Percentiles rank a stretch among this genome's conserved stretches.
phyloP scores from a whole-genome alignment of 331 rosid species.

The Quercus lobata region DNA sequence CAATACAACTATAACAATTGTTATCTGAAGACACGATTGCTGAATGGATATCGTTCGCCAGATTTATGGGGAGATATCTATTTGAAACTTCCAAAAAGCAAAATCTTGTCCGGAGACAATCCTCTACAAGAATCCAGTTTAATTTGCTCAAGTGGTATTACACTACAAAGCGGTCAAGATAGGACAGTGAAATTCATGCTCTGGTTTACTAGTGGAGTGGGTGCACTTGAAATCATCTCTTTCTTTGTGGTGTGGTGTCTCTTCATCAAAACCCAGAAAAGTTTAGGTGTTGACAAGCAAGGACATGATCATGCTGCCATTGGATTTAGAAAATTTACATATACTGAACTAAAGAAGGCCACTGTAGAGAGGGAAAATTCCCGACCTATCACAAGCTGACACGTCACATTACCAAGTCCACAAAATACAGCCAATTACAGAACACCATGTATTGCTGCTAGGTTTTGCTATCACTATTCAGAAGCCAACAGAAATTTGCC shows the following conservation, averaged over 20 bases:
- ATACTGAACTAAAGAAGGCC: constrained; percentile 24
- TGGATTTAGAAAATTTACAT: constrained; percentile 26
- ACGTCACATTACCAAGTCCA: too few species aligned
- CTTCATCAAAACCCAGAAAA: not conserved
- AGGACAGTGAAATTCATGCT: constrained; percentile 14
- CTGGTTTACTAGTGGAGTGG: constrained; percentile 27
- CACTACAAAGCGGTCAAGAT: not conserved
- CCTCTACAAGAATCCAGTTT: not conserved
- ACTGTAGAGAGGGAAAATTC: too few species aligned
- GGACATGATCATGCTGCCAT: constrained; percentile 21
- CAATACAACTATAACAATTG: not conserved
- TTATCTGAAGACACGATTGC: constrained; percentile 16
- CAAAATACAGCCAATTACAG: too few species aligned
- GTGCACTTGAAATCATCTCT: constrained; percentile 21
- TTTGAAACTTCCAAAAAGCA: constrained; percentile 16
- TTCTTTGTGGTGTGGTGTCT: constrained; percentile 14
- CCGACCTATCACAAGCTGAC: too few species aligned
- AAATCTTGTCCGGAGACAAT: accelerated
- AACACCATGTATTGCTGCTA: too few species aligned
- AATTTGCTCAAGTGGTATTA: not conserved
- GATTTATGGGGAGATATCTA: not conserved
- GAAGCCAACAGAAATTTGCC: too few species aligned
- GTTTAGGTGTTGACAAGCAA: not conserved
- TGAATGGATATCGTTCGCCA: constrained; percentile 20
- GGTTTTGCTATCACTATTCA: too few species aligned